phyloP scores from a whole-genome alignment of 371 early-diverging fungal genomes.

The Massospora cicadina region DNA sequence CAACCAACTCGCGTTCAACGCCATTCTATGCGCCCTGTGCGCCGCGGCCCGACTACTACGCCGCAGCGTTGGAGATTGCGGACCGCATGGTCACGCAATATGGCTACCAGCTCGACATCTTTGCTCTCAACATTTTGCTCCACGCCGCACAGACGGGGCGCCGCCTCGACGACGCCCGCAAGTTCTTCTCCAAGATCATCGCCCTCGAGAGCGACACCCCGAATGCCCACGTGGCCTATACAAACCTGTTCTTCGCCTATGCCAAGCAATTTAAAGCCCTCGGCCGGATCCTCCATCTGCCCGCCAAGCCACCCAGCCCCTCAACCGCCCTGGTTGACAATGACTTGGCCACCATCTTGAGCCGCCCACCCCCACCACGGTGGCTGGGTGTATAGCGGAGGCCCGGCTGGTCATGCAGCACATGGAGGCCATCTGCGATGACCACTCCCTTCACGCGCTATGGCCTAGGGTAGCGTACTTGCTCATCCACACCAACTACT shows the following conservation, averaged over 20 bases:
- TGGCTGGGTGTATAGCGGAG: neutral
- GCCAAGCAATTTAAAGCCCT: neutral
- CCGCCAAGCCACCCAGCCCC: neutral
- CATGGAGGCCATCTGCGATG: neutral
- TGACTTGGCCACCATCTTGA: neutral
- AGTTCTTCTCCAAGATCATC: neutral
- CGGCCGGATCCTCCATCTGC: neutral
- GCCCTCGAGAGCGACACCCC: neutral
- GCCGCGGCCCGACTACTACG: slow-evolving; percentile 20
- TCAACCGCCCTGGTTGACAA: neutral
- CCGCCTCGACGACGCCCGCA: neutral
- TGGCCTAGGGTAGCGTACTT: neutral
- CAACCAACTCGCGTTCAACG: slow-evolving; percentile 70
- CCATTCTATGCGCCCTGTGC: slow-evolving; percentile 73
- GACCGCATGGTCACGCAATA: neutral
- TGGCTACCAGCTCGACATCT: neutral
- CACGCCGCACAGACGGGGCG: neutral
- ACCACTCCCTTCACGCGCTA: neutral
- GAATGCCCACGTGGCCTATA: neutral
- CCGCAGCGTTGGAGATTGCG: neutral
- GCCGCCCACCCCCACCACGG: neutral
- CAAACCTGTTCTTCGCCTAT: neutral
- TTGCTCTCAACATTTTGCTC: neutral
- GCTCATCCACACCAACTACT: neutral
- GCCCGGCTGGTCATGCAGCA: neutral